Evolutionary conservation across 176 grass and related monocot genomes (phyloP), one percentile per base, ranked within the genome.

Genomic region (barley (Hordeum vulgare)): DNA sequence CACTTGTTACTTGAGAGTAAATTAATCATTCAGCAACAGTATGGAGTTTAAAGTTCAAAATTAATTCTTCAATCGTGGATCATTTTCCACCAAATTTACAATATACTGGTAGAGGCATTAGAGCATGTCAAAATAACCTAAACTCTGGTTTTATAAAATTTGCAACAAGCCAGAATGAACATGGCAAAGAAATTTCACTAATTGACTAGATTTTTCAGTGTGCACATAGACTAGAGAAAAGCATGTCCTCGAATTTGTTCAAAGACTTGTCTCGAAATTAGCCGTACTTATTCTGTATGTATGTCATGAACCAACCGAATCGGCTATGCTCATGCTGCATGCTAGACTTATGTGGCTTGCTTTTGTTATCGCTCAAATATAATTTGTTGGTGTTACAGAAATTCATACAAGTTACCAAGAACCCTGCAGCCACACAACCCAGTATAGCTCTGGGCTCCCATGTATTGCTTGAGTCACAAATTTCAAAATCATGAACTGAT

Each of bases 301-400:
- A n/a, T 44, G 37, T 4, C 28, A 63, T 39, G 41, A 54, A 37
- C 29, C 40, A 86, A 78, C 44, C n/a, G 66, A 74, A 75, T 85
- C 20, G 9, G 40, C n/a, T 39, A 60, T 12, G 21, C 27, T 31
- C 45, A 80, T 49, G 14, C 21, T 14, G 8, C 41, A 58, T 44
- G 24, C 35, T 45, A 44, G 7, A 66, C 15, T 45, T 35, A 42
- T 36, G 33, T 67, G n/a, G 49, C 68, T 80, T 37, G 27, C 20
- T 80, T 71, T 75, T 24, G 18, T 58, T 29, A 80, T 15, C 20
- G 81, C 26, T 13, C 10, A 68, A 80, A 80, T 45, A 85, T 36
- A 67, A 9, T 2, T 29, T 62, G 24, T 66, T 34, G 18, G 36
- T 11, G 15, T 44, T 27, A 70, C 18, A 78, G 65, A 71, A 71